A percentile compares a stretch with the other conserved stretches of the same genome.
Evolutionary conservation across 345 rosid genomes (phyloP).

Genomic region (Boechera stricta): DNA sequence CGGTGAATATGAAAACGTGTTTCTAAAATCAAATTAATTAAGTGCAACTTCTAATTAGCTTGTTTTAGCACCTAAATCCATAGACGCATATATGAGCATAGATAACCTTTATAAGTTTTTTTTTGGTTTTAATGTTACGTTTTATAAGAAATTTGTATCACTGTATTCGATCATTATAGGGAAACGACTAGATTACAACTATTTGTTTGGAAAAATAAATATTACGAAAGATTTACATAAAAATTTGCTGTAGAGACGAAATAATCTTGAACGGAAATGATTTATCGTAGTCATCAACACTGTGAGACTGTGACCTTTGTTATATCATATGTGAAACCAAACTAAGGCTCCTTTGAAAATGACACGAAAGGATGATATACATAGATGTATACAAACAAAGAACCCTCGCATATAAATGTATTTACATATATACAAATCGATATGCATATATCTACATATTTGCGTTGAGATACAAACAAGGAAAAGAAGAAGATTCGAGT

Average conservation of each 20-base stretch:
- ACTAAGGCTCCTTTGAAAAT: constrained; percentile 25
- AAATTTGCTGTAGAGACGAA: neutral
- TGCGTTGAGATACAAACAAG: constrained; percentile 34
- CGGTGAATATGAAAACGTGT: neutral
- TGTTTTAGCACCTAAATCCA: neutral
- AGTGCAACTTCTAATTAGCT: constrained; percentile 1
- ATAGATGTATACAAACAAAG: neutral
- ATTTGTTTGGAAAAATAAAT: neutral
- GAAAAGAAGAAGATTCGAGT: constrained; percentile 35
- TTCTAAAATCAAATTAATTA: neutral
- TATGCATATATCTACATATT: neutral
- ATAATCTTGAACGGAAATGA: constrained; percentile 4
- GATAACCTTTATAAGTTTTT: neutral
- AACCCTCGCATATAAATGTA: neutral
- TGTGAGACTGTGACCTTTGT: constrained; percentile 22
- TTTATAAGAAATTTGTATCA: neutral
- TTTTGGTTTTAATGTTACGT: too few relatives aligned
- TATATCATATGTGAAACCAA: constrained; percentile 34
- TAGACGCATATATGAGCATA: neutral
- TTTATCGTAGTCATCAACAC: constrained; percentile 24
- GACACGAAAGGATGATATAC: constrained; percentile 15
- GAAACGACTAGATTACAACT: neutral
- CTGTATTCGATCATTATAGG: neutral
- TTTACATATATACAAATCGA: neutral
- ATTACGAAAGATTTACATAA: neutral